Conservation (phyloP, 495 filamentous ascomycete species). For the Aspergillus sclerotiicarbonarius region DNA sequence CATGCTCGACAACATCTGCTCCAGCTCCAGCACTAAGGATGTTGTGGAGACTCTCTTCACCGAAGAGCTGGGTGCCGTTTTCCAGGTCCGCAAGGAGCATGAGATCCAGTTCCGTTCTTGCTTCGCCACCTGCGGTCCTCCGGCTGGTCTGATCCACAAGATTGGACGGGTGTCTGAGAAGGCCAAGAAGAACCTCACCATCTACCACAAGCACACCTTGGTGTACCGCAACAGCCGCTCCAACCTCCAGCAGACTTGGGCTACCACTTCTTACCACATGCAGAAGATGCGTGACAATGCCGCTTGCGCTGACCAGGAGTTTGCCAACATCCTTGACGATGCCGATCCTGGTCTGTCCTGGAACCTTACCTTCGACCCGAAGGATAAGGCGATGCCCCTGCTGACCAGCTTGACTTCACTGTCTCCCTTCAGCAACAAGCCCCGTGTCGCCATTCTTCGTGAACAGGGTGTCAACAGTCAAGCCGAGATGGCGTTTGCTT, state of each 20-base stretch:
- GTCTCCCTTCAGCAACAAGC: slow-evolving; percentile 67
- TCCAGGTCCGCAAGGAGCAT: slow-evolving; percentile 84
- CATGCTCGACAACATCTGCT: slow-evolving; percentile 70
- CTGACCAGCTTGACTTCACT: slow-evolving; percentile 57
- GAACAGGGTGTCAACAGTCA: slow-evolving; percentile 96
- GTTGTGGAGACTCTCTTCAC: slow-evolving; percentile 82
- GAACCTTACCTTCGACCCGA: slow-evolving; percentile 77
- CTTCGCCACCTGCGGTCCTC: slow-evolving; percentile 90
- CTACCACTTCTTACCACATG: slow-evolving; percentile 84
- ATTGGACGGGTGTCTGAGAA: slow-evolving; percentile 70
- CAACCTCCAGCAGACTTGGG: slow-evolving; percentile 85
- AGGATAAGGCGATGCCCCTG: slow-evolving; percentile 71
- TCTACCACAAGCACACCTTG: slow-evolving; percentile 64
- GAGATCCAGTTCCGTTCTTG: slow-evolving; percentile 82
- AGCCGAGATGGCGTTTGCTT: slow-evolving; percentile 96
- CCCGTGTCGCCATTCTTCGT: slow-evolving; percentile 88
- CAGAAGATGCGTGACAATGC: slow-evolving; percentile 89
- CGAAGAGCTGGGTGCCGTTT: slow-evolving; percentile 95
- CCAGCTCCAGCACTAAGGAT: slow-evolving; percentile 53
- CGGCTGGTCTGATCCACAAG: slow-evolving; percentile 72
- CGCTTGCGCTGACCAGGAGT: slow-evolving; percentile 82
- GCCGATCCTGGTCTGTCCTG: slow-evolving; percentile 81
- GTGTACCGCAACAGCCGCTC: slow-evolving; percentile 67
- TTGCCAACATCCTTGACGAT: slow-evolving; percentile 70
- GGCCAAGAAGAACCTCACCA: slow-evolving; percentile 74